phyloP scores from a whole-genome alignment of 495 filamentous ascomycete genomes.

The Endocarpon pusillum region DNA sequence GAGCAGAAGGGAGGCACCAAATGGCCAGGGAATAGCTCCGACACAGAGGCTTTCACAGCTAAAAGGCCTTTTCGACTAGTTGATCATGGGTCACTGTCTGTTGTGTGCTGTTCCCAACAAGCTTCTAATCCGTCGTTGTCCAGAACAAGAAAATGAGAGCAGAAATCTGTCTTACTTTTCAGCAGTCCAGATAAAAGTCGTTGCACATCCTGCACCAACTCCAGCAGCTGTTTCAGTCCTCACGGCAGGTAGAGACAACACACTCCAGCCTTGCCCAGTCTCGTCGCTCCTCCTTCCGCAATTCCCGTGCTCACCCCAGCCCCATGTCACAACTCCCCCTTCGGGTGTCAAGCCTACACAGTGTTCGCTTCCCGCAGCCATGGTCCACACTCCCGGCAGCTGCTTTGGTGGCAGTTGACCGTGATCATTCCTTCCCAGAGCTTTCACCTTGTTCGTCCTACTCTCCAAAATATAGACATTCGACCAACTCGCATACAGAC shows the following conservation, averaged over 20 bases:
- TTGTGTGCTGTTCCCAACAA: no score
- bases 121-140: no score
- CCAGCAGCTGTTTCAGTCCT: conserved; percentile 21
- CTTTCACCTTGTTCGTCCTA: conserved; percentile 34
- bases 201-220: conserved; percentile 75
- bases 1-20: conserved; percentile 12
- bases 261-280: conserved; percentile 43
- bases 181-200: conserved; percentile 33
- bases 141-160: no score
- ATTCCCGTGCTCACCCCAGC: conserved; percentile 96
- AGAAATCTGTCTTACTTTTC: conserved; percentile 2
- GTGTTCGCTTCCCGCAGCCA: conserved; percentile 84
- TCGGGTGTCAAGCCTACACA: conserved; percentile 46
- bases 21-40: conserved; percentile 29
- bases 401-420: conserved; percentile 54
- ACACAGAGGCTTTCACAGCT: conserved; percentile 36
- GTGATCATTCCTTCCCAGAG: conserved; percentile 70
- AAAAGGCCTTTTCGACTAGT: conserved; percentile 2
- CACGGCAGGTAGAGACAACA: conserved; percentile 31
- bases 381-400: conserved; percentile 29
- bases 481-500: conserved; percentile 64
- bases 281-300: conserved; percentile 52
- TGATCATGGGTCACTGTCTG: no score
- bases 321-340: conserved; percentile 55
- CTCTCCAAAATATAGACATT: conserved; percentile 50